Evolutionary conservation across 192 early-diverging fungal genomes (phyloP).

Genomic region (Backusella westeae): DNA sequence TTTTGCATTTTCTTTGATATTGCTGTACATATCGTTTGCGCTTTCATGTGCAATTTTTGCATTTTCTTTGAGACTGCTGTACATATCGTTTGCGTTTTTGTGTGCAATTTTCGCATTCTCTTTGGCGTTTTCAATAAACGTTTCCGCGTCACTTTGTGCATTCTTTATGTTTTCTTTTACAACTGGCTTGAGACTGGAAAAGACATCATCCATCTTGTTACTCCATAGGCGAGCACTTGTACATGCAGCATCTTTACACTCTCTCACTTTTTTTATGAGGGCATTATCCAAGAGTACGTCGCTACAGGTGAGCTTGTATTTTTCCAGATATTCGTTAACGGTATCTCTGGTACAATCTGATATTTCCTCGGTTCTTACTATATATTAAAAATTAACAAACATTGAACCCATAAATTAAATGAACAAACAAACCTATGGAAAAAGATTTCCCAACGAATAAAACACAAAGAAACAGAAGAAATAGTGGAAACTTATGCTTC

Average conservation of each 20-base stretch:
- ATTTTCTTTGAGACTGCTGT: neutral
- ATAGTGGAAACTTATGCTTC: neutral
- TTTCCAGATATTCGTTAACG: neutral
- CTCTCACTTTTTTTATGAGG: neutral
- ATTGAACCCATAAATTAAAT: neutral
- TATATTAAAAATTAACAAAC: neutral
- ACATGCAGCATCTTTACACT: slow-evolving; percentile 5
- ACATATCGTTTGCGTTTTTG: neutral
- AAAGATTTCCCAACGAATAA: neutral
- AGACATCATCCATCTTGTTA: neutral
- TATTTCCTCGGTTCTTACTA: slow-evolving; percentile 2
- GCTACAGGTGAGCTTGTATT: neutral
- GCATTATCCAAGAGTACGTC: neutral
- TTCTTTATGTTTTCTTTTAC: neutral
- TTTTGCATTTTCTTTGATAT: neutral
- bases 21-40: neutral
- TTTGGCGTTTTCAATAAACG: neutral
- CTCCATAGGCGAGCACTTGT: neutral
- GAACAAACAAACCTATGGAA: neutral
- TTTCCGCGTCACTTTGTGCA: neutral
- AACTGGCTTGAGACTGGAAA: neutral
- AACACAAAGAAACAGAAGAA: neutral
- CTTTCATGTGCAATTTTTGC: neutral
- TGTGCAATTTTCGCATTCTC: neutral
- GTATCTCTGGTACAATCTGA: neutral